phyloP scores from a whole-genome alignment of 2,329 filamentous ascomycete genomes.

The Dactylonectria estremocensis region DNA sequence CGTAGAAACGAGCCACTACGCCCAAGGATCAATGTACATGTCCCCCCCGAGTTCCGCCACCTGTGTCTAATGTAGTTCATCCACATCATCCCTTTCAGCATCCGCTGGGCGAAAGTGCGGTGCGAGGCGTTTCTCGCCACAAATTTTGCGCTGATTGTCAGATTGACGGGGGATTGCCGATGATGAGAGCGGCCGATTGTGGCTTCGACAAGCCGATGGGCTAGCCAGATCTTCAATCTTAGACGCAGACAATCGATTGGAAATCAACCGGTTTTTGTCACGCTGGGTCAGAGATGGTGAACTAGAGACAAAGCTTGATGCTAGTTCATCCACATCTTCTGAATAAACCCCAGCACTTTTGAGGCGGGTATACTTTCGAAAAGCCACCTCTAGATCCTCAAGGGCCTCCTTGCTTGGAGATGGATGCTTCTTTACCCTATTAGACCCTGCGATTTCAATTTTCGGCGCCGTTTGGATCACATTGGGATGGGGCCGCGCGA shows the following conservation, averaged over 20 bases:
- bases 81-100: constrained; percentile 47
- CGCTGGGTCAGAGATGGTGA: constrained; percentile 37
- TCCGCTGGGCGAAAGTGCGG: constrained; percentile 45
- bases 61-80: constrained; percentile 54
- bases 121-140: constrained; percentile 47
- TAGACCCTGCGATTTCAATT: constrained; percentile 15
- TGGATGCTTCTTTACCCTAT: constrained; percentile 60
- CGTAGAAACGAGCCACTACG: not conserved
- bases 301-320: constrained; percentile 35
- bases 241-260: constrained; percentile 25
- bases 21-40: not conserved
- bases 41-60: not conserved
- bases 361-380: constrained; percentile 51
- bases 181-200: constrained; percentile 34
- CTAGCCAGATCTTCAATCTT: constrained; percentile 36
- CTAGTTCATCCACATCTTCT: constrained; percentile 52
- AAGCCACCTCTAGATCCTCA: constrained; percentile 55
- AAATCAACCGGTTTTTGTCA: constrained; percentile 51
- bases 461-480: constrained; percentile 13
- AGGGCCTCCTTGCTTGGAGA: constrained; percentile 61
- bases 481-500: constrained; percentile 22
- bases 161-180: constrained; percentile 32
- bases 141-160: constrained; percentile 37
- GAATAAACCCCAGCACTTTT: constrained; percentile 32
- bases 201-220: constrained; percentile 11